A percentile compares a stretch with the other conserved stretches of the same genome.
These are phyloP conservation scores for Saccharomycopsis javanensis DNA, from an alignment of 805 yeast species.

Conservation along the genomic window DNA sequence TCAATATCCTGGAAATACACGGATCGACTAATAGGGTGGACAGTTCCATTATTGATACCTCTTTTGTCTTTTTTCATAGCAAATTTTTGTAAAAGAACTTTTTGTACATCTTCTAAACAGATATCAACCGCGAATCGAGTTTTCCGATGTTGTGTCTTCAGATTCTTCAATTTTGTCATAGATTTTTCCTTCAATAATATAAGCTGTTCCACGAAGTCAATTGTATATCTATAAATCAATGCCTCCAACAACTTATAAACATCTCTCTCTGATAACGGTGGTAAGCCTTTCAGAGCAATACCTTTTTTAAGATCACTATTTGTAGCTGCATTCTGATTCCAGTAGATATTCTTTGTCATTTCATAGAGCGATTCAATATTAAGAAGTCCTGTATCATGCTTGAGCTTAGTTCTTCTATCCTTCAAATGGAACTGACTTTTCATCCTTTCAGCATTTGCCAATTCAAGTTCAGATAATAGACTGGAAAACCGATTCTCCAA, in stretches of 20 bases:
- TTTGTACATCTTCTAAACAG: neutral
- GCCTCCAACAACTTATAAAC: neutral
- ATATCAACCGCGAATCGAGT: neutral
- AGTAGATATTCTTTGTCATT: slow-evolving; percentile 4
- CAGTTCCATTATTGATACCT: neutral
- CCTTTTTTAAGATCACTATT: neutral
- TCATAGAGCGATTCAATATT: neutral
- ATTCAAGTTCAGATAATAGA: slow-evolving; percentile 16
- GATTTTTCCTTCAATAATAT: neutral
- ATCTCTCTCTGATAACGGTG: neutral
- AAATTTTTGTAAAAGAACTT: neutral
- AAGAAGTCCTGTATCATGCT: neutral
- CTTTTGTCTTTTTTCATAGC: neutral
- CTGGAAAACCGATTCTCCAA: slow-evolving; percentile 36
- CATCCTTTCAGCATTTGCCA: neutral
- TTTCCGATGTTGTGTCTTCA: neutral
- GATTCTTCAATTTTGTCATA: no score
- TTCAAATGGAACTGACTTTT: neutral
- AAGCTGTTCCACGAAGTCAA: neutral
- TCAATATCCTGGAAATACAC: neutral
- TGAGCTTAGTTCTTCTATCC: neutral
- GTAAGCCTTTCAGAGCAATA: neutral
- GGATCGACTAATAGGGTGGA: neutral
- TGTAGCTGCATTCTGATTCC: slow-evolving; percentile 1
- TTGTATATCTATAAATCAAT: neutral